A percentile compares a stretch with the other conserved stretches of the same genome.
Evolutionary conservation across 805 yeast genomes (phyloP).

Genomic region (Metschnikowia dekortorum): DNA sequence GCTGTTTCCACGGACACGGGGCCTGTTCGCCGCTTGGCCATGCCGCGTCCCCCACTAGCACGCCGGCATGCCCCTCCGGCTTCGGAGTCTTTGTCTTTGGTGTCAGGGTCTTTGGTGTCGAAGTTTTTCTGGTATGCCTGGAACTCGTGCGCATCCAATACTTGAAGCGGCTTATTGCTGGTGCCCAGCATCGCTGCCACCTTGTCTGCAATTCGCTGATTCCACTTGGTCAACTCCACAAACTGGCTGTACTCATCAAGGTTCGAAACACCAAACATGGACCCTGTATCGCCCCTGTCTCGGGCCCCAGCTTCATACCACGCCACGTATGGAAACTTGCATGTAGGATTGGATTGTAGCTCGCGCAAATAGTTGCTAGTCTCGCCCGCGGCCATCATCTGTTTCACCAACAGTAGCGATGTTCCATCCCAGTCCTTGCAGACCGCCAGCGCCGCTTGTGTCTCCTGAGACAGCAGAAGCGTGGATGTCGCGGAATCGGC

Average conservation of each 20-base stretch:
- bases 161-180: constrained; percentile 7
- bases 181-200: constrained; percentile 6
- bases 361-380: not conserved
- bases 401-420: not conserved
- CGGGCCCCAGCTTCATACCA: constrained; percentile 10
- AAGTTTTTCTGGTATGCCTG: constrained; percentile 6
- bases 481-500: not conserved
- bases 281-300: not conserved
- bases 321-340: constrained; percentile 10
- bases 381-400: not conserved
- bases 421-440: not conserved
- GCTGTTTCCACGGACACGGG: not conserved
- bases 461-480: not conserved
- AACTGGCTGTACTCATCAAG: constrained; percentile 34
- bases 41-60: not conserved
- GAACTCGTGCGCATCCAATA: constrained; percentile 10
- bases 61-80: not conserved
- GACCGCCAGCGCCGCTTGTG: not conserved
- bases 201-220: constrained; percentile 27
- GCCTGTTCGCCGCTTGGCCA: not conserved
- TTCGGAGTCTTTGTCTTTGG: not conserved
- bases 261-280: constrained; percentile 25
- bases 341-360: not conserved
- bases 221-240: constrained; percentile 30
- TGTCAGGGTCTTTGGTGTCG: not conserved